phyloP scores from a whole-genome alignment of 345 rosid genomes.

The Cochlearia excelsa region DNA sequence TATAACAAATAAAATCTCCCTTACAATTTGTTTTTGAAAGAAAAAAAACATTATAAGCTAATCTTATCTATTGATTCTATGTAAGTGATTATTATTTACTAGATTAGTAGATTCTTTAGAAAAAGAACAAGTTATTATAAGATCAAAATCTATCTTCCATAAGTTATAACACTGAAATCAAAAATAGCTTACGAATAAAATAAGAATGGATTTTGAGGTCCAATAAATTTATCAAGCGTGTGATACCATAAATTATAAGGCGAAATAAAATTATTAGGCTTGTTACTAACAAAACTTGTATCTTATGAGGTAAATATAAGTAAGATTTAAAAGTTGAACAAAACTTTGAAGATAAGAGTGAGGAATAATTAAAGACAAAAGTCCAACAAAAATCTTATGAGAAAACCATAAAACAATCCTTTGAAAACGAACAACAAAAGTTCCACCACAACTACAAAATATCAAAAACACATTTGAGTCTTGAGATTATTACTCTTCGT shows the following conservation, averaged over 20 bases:
- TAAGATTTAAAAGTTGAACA: neutral
- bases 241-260: too few species aligned
- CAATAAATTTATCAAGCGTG: neutral
- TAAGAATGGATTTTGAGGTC: too few species aligned
- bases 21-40: conserved; percentile 10
- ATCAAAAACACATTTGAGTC: conserved; percentile 13
- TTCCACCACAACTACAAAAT: conserved; percentile 9
- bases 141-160: too few species aligned
- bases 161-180: too few species aligned
- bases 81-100: too few species aligned
- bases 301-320: too few species aligned
- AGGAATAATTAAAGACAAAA: neutral
- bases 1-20: neutral
- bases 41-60: neutral
- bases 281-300: too few species aligned
- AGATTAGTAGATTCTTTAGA: too few species aligned
- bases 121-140: too few species aligned
- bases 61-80: too few species aligned
- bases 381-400: conserved; percentile 6
- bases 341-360: neutral
- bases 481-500: conserved; percentile 40
- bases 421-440: conserved; percentile 7
- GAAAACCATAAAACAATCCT: conserved; percentile 20
- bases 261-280: neutral
- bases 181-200: too few species aligned